Conservation (phyloP, 257 asterid species). For the Solanum bulbocastanum region DNA sequence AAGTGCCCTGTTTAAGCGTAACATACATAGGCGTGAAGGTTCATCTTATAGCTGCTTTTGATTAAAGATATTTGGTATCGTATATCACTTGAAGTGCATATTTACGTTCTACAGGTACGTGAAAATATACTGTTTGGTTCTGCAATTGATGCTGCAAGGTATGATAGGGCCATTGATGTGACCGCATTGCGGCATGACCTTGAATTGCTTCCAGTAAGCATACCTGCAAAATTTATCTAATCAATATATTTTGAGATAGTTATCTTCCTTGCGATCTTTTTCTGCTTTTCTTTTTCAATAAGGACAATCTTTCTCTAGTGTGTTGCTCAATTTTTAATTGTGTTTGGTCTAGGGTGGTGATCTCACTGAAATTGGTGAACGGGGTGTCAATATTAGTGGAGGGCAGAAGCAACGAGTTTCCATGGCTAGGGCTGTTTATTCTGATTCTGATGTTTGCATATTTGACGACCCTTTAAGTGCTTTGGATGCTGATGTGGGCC, state of each 20-base stretch:
- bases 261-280: neutral
- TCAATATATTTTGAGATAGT: neutral
- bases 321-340: conserved; percentile 1
- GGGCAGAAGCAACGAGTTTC: conserved; percentile 99
- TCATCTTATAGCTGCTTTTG: neutral
- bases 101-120: conserved; percentile 52
- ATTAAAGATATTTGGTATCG: neutral
- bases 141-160: conserved; percentile 45
- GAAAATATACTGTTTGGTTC: conserved; percentile 91
- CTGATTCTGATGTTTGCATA: conserved; percentile 80
- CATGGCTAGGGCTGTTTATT: conserved; percentile 96
- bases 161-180: conserved; percentile 63
- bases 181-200: conserved; percentile 84
- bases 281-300: neutral
- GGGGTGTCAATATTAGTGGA: conserved; percentile 98
- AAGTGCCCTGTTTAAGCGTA: conserved; percentile 12
- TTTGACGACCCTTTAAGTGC: conserved; percentile 99
- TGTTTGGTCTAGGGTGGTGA: conserved; percentile 69
- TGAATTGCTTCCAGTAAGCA: conserved; percentile 71
- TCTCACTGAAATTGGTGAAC: conserved; percentile 98
- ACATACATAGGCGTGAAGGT: neutral
- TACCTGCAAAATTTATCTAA: neutral
- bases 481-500: conserved; percentile 95
- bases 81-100: conserved; percentile 5
- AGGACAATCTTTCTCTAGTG: neutral